These are phyloP conservation scores for Hymenoscyphus albidus DNA, from an alignment of 2,329 filamentous ascomycete genomes.

Conservation along the genomic window DNA sequence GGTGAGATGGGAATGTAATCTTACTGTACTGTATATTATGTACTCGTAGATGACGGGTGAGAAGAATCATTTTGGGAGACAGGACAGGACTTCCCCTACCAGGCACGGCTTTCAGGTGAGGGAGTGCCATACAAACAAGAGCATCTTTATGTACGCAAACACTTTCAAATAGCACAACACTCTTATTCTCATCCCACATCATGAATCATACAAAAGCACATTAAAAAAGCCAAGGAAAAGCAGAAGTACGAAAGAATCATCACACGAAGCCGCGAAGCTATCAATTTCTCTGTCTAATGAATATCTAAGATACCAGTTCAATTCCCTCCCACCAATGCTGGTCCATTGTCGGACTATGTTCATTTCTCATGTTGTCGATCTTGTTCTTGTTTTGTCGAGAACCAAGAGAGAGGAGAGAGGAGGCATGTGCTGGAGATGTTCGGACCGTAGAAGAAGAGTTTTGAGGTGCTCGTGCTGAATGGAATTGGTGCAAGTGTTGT, in stretches of 20 bases:
- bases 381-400: neutral
- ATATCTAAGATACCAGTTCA: neutral
- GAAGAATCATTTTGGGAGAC: no score
- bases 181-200: no score
- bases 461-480: slow-evolving; percentile 1
- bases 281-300: slow-evolving; percentile 12
- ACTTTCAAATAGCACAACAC: no score
- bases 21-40: no score
- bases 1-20: no score
- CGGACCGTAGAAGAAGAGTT: neutral
- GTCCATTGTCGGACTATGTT: neutral
- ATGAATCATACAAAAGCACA: no score
- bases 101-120: no score
- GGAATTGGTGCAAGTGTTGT: neutral
- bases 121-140: no score
- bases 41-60: no score
- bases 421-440: slow-evolving; percentile 1
- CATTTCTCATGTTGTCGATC: neutral
- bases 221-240: neutral
- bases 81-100: no score
- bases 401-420: neutral
- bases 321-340: neutral
- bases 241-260: neutral
- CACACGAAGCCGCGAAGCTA: slow-evolving; percentile 9
- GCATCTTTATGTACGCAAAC: no score